A percentile compares a stretch with the other conserved stretches of the same genome.
phyloP scores from a whole-genome alignment of 169 alveolate species.

The Plasmodium relictum region DNA sequence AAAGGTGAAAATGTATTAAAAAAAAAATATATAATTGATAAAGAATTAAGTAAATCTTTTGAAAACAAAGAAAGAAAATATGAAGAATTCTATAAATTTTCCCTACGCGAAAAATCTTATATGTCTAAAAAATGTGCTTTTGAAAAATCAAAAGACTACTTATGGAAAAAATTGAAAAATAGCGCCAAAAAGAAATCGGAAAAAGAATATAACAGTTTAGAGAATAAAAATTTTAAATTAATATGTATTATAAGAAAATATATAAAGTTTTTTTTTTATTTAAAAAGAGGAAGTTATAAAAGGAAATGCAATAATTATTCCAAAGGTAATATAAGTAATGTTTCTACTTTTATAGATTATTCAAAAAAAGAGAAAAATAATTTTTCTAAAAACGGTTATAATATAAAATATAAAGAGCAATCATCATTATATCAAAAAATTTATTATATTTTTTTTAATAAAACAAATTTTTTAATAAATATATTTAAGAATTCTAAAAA shows the following conservation, averaged over 20 bases:
- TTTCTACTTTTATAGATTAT: not conserved
- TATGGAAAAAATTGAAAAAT: slow-evolving; percentile 44
- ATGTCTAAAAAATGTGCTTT: slow-evolving; percentile 11
- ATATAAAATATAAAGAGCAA: not conserved
- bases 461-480: not conserved
- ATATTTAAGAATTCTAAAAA: not conserved
- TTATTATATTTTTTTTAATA: not conserved
- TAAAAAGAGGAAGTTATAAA: slow-evolving; percentile 23
- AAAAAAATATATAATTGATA: not conserved
- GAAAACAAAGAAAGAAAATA: slow-evolving; percentile 3
- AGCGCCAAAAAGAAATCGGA: slow-evolving; percentile 35
- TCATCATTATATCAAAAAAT: not conserved
- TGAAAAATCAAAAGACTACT: slow-evolving; percentile 26
- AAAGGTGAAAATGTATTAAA: not conserved
- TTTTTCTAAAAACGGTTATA: not conserved
- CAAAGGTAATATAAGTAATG: not conserved
- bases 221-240: slow-evolving; percentile 13
- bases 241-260: slow-evolving; percentile 45
- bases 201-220: slow-evolving; percentile 28
- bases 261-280: slow-evolving; percentile 36
- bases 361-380: not conserved
- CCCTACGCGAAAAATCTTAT: slow-evolving; percentile 4
- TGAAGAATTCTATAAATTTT: slow-evolving; percentile 17
- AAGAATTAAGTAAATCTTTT: not conserved
- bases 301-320: slow-evolving; percentile 5